Evolutionary conservation across 2,329 filamentous ascomycete genomes (phyloP).

Genomic region (Aspergillus flavus): DNA sequence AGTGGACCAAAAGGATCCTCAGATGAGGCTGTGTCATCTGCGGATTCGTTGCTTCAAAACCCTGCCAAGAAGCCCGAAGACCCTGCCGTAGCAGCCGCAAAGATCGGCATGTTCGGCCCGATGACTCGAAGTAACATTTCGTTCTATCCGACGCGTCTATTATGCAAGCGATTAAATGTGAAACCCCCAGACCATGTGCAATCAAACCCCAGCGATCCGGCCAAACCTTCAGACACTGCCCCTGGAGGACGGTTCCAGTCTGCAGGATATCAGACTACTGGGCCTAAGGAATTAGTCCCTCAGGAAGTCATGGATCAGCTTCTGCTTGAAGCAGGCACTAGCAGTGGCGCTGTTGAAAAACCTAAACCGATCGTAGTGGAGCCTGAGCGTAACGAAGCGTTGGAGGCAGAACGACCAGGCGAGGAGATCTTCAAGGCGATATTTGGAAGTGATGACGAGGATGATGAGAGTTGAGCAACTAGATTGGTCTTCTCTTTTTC

Average conservation of each 20-base stretch:
- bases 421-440: slow-evolving; percentile 89
- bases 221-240: slow-evolving; percentile 34
- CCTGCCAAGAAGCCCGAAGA: slow-evolving; percentile 64
- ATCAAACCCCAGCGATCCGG: slow-evolving; percentile 50
- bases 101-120: slow-evolving; percentile 86
- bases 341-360: slow-evolving; percentile 17
- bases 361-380: slow-evolving; percentile 56
- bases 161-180: slow-evolving; percentile 97
- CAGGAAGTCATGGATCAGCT: slow-evolving; percentile 59
- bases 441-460: slow-evolving; percentile 84
- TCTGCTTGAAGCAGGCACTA: slow-evolving; percentile 48
- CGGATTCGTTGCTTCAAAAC: slow-evolving; percentile 49
- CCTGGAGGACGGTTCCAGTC: slow-evolving; percentile 34
- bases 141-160: slow-evolving; percentile 78
- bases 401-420: slow-evolving; percentile 73
- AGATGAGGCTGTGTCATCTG: slow-evolving; percentile 33
- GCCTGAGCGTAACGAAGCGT: slow-evolving; percentile 73
- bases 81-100: slow-evolving; percentile 82
- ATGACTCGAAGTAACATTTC: slow-evolving; percentile 73
- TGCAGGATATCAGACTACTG: slow-evolving; percentile 35
- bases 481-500: not conserved
- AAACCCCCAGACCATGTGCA: slow-evolving; percentile 70
- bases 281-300: slow-evolving; percentile 52
- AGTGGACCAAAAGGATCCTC: slow-evolving; percentile 43
- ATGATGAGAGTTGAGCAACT: slow-evolving; percentile 37